phyloP scores from a whole-genome alignment of 1,139 yeast genomes.

The Taphrina pruni region DNA sequence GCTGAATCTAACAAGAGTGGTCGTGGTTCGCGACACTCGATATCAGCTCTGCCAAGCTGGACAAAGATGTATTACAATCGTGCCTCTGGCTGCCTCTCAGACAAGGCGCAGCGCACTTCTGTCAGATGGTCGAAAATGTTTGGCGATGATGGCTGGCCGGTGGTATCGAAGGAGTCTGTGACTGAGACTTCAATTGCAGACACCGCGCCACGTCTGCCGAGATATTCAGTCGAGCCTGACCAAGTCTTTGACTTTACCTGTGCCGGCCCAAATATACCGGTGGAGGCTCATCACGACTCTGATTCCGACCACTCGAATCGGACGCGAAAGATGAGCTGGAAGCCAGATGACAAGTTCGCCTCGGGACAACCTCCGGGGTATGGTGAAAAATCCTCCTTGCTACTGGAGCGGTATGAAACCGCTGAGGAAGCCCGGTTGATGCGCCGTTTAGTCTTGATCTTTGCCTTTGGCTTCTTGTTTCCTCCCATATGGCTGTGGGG shows the following conservation, averaged over 20 bases:
- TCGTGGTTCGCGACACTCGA: neutral
- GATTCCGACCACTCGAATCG: neutral
- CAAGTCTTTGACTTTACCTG: slow-evolving; percentile 1
- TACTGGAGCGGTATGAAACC: neutral
- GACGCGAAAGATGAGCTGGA: neutral
- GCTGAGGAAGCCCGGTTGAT: slow-evolving; percentile 1
- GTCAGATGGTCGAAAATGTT: neutral
- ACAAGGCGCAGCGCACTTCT: neutral
- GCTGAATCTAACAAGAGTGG: neutral
- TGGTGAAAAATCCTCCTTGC: slow-evolving; percentile 3
- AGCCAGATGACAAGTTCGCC: neutral
- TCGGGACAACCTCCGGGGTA: neutral
- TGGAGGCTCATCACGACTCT: neutral
- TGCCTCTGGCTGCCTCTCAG: neutral
- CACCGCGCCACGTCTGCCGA: neutral
- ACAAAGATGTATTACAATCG: slow-evolving; percentile 16
- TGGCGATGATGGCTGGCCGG: slow-evolving; percentile 1
- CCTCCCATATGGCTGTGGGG: slow-evolving; percentile 18
- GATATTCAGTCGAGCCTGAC: slow-evolving; percentile 5
- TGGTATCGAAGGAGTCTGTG: neutral
- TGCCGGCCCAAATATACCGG: neutral
- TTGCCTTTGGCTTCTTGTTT: slow-evolving; percentile 19
- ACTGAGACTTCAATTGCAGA: neutral
- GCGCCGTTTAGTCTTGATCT: slow-evolving; percentile 15
- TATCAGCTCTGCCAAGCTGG: slow-evolving; percentile 1